Evolutionary conservation across 176 grass and related monocot species (phyloP).

Genomic region (Avena sativa): DNA sequence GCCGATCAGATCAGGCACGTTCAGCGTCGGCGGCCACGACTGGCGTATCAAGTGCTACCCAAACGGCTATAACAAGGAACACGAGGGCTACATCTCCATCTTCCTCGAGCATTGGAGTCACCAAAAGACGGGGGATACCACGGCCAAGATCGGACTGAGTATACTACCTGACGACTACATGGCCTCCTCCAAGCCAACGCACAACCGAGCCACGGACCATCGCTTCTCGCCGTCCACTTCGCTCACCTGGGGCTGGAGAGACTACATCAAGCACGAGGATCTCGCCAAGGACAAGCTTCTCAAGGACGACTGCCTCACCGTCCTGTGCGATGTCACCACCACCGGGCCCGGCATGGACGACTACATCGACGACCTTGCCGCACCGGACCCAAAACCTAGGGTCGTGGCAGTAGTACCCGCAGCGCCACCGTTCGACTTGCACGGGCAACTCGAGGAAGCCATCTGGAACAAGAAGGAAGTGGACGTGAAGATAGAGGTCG

Average conservation of each 20-base stretch:
- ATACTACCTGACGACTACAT: background rate
- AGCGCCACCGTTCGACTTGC: background rate
- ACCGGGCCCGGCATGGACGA: background rate
- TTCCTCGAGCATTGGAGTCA: background rate
- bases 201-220: background rate
- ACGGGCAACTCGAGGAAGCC: background rate
- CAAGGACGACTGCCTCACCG: background rate
- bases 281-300: background rate
- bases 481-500: background rate
- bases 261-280: background rate
- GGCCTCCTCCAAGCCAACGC: background rate
- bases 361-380: background rate
- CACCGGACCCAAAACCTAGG: background rate
- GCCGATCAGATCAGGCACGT: background rate
- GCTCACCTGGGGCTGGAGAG: background rate
- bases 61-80: background rate
- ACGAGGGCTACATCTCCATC: background rate
- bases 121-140: background rate
- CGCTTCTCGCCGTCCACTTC: background rate
- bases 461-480: background rate
- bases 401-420: background rate
- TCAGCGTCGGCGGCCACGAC: background rate
- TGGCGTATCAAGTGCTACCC: background rate
- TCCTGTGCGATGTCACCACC: background rate
- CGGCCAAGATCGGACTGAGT: background rate